phyloP scores from a whole-genome alignment of 1,139 yeast species.

The Williopsis jadinii region DNA sequence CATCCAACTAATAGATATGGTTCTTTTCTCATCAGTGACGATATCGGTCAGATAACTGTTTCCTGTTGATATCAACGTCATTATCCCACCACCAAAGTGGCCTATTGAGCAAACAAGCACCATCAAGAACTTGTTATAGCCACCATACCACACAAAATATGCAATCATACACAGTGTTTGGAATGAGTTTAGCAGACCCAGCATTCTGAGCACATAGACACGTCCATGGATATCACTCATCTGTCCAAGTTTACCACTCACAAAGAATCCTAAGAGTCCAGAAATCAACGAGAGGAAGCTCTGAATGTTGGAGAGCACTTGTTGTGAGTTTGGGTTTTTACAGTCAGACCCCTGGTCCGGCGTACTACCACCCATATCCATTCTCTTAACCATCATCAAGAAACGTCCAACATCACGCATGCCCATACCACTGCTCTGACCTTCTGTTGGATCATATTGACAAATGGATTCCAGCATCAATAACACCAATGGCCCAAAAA shows the following conservation, averaged over 20 bases:
- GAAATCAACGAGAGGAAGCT: constrained; percentile 14
- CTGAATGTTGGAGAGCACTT: constrained; percentile 17
- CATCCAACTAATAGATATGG: constrained; percentile 43
- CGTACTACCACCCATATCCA: constrained; percentile 11
- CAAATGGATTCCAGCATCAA: constrained; percentile 13
- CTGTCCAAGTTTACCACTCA: constrained; percentile 22
- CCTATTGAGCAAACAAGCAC: constrained; percentile 9
- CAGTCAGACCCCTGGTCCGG: neutral
- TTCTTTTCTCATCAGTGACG: constrained; percentile 41
- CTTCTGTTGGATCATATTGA: neutral
- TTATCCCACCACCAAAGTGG: constrained; percentile 39
- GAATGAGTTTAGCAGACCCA: constrained; percentile 14
- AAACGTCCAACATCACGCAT: neutral
- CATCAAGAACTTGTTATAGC: constrained; percentile 9
- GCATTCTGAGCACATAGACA: constrained; percentile 17
- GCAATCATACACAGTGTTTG: constrained; percentile 6
- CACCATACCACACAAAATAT: constrained; percentile 10
- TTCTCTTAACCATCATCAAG: constrained; percentile 1
- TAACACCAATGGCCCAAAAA: constrained; percentile 12
- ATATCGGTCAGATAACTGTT: constrained; percentile 55
- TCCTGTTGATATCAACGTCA: constrained; percentile 39
- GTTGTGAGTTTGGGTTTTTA: constrained; percentile 7
- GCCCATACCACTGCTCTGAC: too few relatives aligned
- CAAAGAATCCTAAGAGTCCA: constrained; percentile 17
- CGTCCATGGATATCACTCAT: constrained; percentile 20